Evolutionary conservation across 2,329 filamentous ascomycete species (phyloP).

Genomic region (Sporothrix globosa): DNA sequence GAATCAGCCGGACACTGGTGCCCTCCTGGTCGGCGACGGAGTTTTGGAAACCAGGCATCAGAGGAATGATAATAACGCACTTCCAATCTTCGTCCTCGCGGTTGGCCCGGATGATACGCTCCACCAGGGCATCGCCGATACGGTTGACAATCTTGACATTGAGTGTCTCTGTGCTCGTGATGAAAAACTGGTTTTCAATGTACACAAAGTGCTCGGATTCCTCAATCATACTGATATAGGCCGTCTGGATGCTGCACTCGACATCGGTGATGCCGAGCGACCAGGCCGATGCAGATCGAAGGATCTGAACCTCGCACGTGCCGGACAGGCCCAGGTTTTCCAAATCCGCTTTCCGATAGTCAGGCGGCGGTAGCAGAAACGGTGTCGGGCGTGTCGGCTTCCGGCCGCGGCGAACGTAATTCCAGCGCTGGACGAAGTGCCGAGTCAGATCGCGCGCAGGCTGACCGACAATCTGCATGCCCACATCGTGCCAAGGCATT

Average conservation of each 20-base stretch:
- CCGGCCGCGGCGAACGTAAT: constrained; percentile 89
- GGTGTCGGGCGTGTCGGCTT: constrained; percentile 93
- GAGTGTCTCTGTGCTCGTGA: constrained; percentile 88
- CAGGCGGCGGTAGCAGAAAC: constrained; percentile 89
- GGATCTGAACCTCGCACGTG: constrained; percentile 94
- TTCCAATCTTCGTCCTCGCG: constrained; percentile 88
- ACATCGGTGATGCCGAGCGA: constrained; percentile 85
- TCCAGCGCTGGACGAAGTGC: constrained; percentile 98
- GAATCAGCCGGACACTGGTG: constrained; percentile 90
- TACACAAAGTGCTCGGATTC: constrained; percentile 97
- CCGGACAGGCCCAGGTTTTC: constrained; percentile 86
- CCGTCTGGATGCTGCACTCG: constrained; percentile 94
- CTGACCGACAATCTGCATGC: constrained; percentile 96
- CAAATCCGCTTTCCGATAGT: constrained; percentile 83
- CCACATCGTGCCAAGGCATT: constrained; percentile 99
- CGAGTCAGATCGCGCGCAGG: constrained; percentile 90
- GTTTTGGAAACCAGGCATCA: constrained; percentile 99
- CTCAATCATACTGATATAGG: constrained; percentile 92
- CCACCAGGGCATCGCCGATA: constrained; percentile 91
- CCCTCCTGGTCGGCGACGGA: constrained; percentile 93
- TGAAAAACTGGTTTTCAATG: constrained; percentile 98
- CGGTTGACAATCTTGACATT: constrained; percentile 86
- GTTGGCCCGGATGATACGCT: constrained; percentile 83
- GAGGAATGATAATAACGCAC: constrained; percentile 83
- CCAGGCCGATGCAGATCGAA: constrained; percentile 89